Percentiles rank a stretch among this genome's conserved stretches.
These are phyloP conservation scores for Penicillium psychrofluorescens DNA, from an alignment of 495 filamentous ascomycete species.

Conservation along the genomic window DNA sequence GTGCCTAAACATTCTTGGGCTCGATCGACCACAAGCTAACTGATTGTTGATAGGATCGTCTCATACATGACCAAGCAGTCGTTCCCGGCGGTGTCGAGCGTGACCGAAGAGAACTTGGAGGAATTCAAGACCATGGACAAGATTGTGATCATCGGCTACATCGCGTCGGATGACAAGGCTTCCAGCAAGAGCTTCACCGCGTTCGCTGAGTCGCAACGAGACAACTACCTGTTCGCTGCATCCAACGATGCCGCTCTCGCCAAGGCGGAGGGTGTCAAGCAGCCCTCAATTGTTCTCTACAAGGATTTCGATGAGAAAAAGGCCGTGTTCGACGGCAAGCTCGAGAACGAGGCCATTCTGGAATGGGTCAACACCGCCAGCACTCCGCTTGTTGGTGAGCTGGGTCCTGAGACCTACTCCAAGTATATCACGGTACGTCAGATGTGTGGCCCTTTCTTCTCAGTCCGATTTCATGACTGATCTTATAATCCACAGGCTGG, in stretches of 20 bases:
- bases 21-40: conserved; percentile 15
- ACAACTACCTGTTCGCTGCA: conserved; percentile 87
- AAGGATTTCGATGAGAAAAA: conserved; percentile 98
- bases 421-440: conserved; percentile 80
- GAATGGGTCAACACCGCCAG: conserved; percentile 78
- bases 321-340: conserved; percentile 69
- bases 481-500: conserved; percentile 48
- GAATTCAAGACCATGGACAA: conserved; percentile 98
- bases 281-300: conserved; percentile 88
- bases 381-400: conserved; percentile 89
- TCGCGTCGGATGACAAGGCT: conserved; percentile 76
- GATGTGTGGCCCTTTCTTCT: neutral
- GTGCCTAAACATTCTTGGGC: neutral
- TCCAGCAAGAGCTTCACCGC: conserved; percentile 72
- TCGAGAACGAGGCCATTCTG: conserved; percentile 68
- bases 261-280: conserved; percentile 79
- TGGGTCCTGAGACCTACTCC: conserved; percentile 95
- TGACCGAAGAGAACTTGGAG: conserved; percentile 73
- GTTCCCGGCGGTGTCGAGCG: conserved; percentile 79
- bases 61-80: conserved; percentile 99
- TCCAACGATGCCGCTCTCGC: conserved; percentile 77
- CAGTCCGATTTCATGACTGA: neutral
- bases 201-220: conserved; percentile 77
- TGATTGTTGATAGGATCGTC: conserved; percentile 57
- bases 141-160: conserved; percentile 86